Percentiles rank a stretch among this genome's conserved stretches.
Evolutionary conservation across 164 flowering plant genomes (phyloP).

Genomic region (Berberis thunbergii): DNA sequence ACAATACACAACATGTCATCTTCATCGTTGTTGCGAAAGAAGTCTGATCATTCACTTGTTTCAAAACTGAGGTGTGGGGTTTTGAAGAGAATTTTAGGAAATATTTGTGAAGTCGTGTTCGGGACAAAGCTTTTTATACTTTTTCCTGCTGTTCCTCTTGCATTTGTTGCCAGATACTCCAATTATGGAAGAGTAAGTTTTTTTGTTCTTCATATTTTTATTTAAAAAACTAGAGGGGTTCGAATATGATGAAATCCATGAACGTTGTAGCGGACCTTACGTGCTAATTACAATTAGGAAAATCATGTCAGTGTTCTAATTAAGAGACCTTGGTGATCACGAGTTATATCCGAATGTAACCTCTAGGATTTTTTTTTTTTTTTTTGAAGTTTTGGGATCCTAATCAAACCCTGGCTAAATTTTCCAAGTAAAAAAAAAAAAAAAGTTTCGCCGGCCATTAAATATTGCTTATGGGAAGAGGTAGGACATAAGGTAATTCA

Average conservation of each 20-base stretch:
- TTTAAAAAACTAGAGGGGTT: not conserved
- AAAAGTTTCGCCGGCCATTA: no score
- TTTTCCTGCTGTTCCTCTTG: conserved; percentile 54
- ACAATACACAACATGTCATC: conserved; percentile 70
- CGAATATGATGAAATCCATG: not conserved
- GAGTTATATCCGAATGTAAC: no score
- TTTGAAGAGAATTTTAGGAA: conserved; percentile 26
- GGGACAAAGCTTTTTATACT: conserved; percentile 71
- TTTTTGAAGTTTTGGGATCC: no score
- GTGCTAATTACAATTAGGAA: not conserved
- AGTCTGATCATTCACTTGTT: conserved; percentile 43
- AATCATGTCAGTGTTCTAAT: not conserved
- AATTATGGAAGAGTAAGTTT: conserved; percentile 42
- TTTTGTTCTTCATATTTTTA: not conserved
- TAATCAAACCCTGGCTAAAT: no score
- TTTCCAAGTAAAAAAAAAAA: no score
- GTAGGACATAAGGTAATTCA: no score
- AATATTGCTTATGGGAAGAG: no score
- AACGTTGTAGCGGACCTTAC: not conserved
- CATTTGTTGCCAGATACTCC: conserved; percentile 35
- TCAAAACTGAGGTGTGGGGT: conserved; percentile 18
- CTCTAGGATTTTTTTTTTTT: no score
- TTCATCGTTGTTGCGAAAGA: conserved; percentile 53
- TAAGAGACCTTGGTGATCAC: not conserved
- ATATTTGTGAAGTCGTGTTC: conserved; percentile 56